Conservation (phyloP, 805 yeast genomes). For the Saturnispora bothae region DNA sequence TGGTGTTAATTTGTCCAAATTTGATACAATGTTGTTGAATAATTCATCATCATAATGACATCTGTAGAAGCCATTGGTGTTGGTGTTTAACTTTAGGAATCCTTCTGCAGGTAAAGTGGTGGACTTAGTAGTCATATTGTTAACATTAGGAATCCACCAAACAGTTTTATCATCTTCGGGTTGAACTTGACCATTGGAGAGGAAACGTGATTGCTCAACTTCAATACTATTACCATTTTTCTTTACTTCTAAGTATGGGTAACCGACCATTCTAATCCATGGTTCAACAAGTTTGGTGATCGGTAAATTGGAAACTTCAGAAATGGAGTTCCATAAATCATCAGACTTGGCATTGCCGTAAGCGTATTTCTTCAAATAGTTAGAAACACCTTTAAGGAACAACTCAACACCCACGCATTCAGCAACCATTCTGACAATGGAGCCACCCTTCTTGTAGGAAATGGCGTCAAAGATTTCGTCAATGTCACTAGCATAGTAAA, state of each 20-base stretch:
- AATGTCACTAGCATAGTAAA: conserved; percentile 66
- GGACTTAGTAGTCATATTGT: conserved; percentile 17
- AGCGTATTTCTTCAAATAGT: conserved; percentile 51
- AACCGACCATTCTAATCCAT: conserved; percentile 71
- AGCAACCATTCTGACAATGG: conserved; percentile 67
- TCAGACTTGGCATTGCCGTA: conserved; percentile 64
- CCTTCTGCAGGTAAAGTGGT: conserved; percentile 13
- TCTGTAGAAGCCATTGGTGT: conserved; percentile 43
- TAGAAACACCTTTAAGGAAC: conserved; percentile 64
- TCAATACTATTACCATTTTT: conserved; percentile 28
- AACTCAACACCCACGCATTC: conserved; percentile 56
- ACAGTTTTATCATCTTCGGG: conserved; percentile 37
- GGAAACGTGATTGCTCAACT: conserved; percentile 49
- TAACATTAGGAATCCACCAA: conserved; percentile 49
- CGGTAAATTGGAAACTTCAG: conserved; percentile 53
- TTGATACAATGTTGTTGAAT: conserved; percentile 31
- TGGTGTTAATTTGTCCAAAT: conserved; percentile 30
- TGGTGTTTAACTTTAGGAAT: conserved; percentile 37
- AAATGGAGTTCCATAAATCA: conserved; percentile 61
- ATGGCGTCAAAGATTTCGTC: conserved; percentile 77
- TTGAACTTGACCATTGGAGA: conserved; percentile 41
- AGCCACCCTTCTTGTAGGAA: conserved; percentile 74
- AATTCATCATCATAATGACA: conserved; percentile 39
- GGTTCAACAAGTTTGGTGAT: conserved; percentile 49
- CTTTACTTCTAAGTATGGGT: conserved; percentile 51